Conservation (phyloP, 73 alveolate species). For the Paramecium biaurelia region DNA sequence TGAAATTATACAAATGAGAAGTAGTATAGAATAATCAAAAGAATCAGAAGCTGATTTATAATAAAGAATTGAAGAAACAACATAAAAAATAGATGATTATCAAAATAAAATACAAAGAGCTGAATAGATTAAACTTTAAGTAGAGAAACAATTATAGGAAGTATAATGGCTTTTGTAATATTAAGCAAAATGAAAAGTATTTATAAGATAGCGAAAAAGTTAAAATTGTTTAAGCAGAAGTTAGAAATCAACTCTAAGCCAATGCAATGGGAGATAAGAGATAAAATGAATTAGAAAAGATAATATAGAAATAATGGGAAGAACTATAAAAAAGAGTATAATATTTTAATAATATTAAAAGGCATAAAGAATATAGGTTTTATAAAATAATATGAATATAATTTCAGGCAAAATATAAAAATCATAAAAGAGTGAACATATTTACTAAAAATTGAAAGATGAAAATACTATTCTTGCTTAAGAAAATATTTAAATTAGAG, state of each 20-base stretch:
- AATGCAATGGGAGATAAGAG: constrained; percentile 8
- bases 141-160: background rate
- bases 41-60: background rate
- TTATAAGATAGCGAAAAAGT: constrained; percentile 5
- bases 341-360: background rate
- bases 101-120: constrained; percentile 18
- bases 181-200: background rate
- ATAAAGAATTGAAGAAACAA: constrained; percentile 1
- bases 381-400: background rate
- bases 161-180: background rate
- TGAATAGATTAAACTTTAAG: background rate
- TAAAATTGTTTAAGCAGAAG: background rate
- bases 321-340: background rate
- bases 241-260: background rate
- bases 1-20: constrained; percentile 7
- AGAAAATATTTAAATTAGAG: constrained; percentile 31
- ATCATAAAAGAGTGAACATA: constrained; percentile 1
- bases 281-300: constrained; percentile 15
- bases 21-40: background rate
- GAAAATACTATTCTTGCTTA: constrained; percentile 10
- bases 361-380: background rate
- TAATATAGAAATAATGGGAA: background rate
- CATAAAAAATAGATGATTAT: constrained; percentile 1
- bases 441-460: background rate
- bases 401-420: background rate